phyloP scores from a whole-genome alignment of 495 filamentous ascomycete species.

The Podospora bellae-mahoneyi region DNA sequence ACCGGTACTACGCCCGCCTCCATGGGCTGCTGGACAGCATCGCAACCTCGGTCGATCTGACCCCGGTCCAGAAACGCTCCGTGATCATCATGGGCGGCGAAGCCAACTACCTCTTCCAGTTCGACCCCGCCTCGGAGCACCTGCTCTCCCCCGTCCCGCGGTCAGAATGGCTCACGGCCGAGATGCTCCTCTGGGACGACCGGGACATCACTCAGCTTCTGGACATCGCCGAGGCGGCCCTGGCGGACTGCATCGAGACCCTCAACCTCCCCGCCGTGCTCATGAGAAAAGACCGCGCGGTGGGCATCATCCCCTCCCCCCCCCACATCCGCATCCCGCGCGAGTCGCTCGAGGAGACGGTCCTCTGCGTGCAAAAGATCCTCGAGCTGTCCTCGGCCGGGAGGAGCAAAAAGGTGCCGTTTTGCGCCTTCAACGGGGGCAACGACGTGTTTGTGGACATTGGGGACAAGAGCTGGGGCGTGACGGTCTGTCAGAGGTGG shows the following conservation, averaged over 20 bases:
- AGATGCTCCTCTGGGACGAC: conserved; percentile 85
- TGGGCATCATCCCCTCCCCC: conserved; percentile 73
- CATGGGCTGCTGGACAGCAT: conserved; percentile 81
- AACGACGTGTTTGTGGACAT: conserved; percentile 99
- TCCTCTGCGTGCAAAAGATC: conserved; percentile 87
- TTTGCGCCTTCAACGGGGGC: conserved; percentile 97
- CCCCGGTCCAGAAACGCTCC: conserved; percentile 62
- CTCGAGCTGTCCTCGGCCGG: conserved; percentile 68
- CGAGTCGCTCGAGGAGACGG: conserved; percentile 92
- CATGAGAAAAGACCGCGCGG: conserved; percentile 87
- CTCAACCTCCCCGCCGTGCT: conserved; percentile 73
- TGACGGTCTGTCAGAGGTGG: conserved; percentile 86
- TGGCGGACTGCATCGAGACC: conserved; percentile 72
- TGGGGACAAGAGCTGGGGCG: conserved; percentile 95
- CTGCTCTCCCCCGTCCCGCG: conserved; percentile 62
- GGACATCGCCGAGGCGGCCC: conserved; percentile 77
- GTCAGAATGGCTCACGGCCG: conserved; percentile 73
- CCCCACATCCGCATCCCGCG: conserved; percentile 65
- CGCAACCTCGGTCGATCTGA: conserved; percentile 57
- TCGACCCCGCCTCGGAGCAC: conserved; percentile 51
- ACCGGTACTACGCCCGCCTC: conserved; percentile 77
- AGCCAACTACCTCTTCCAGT: conserved; percentile 84
- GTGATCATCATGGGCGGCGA: conserved; percentile 85
- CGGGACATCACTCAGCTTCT: conserved; percentile 72
- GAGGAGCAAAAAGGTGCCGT: conserved; percentile 61